A percentile compares a stretch with the other conserved stretches of the same genome.
Conservation (phyloP, 208 protist genomes). For the Kentomonas sorsogonicus region DNA sequence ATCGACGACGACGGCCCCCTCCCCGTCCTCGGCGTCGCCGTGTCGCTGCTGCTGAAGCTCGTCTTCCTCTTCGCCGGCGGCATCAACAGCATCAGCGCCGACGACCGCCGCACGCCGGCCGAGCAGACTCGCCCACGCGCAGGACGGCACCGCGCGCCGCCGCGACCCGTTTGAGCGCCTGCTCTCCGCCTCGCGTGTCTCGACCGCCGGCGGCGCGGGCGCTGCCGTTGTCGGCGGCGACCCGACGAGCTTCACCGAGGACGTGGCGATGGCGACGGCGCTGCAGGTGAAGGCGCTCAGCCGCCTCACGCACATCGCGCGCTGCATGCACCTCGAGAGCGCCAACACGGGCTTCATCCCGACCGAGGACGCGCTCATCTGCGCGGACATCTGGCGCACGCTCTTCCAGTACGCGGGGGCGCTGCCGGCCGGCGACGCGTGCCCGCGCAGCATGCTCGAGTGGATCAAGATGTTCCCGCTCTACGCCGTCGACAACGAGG, state of each 20-base stretch:
- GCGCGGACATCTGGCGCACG: slow-evolving; percentile 21
- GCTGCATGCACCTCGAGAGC: neutral
- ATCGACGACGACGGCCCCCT: slow-evolving; percentile 15
- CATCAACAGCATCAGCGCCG: slow-evolving; percentile 46
- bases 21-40: slow-evolving; percentile 23
- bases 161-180: neutral
- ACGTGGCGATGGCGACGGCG: slow-evolving; percentile 35
- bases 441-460: slow-evolving; percentile 32
- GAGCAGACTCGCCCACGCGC: slow-evolving; percentile 5
- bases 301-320: slow-evolving; percentile 22
- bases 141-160: neutral
- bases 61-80: slow-evolving; percentile 61
- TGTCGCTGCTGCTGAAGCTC: slow-evolving; percentile 42
- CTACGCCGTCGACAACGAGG: slow-evolving; percentile 33
- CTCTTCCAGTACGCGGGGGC: slow-evolving; percentile 50
- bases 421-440: slow-evolving; percentile 33
- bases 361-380: neutral
- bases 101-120: slow-evolving; percentile 29
- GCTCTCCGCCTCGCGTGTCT: neutral
- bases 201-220: neutral
- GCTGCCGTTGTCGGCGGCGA: neutral
- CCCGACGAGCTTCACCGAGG: slow-evolving; percentile 18
- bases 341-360: neutral
- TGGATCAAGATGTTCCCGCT: slow-evolving; percentile 56
- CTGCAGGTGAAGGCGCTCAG: slow-evolving; percentile 30